Conservation (phyloP, 2,329 filamentous ascomycete species). For the Fusarium albosuccineum region DNA sequence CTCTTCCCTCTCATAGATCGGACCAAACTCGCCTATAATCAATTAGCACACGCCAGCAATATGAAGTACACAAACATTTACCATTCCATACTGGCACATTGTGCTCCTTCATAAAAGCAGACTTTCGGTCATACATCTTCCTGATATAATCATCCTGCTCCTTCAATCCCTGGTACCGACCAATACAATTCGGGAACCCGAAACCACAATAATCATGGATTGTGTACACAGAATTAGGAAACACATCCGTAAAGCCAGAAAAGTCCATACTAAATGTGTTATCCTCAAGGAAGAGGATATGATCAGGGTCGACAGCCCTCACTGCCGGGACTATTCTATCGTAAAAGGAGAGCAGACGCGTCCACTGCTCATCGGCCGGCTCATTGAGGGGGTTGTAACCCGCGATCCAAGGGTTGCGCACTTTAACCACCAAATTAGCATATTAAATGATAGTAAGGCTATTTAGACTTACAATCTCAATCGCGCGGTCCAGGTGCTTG, state of each 20-base stretch:
- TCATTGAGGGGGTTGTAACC: conserved; percentile 55
- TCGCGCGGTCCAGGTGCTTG: conserved; percentile 62
- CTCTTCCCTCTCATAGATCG: conserved; percentile 59
- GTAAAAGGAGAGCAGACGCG: conserved; percentile 55
- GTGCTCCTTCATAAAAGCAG: conserved; percentile 56
- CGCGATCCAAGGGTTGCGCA: conserved; percentile 58
- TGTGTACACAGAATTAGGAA: conserved; percentile 63
- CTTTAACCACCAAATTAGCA: background rate
- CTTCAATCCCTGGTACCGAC: conserved; percentile 55
- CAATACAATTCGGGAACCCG: conserved; percentile 59
- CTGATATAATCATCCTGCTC: conserved; percentile 51
- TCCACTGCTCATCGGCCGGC: conserved; percentile 48
- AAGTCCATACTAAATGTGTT: conserved; percentile 58
- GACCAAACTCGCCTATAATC: conserved; percentile 60
- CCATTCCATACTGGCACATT: conserved; percentile 59
- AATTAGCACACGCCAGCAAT: background rate
- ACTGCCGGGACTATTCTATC: conserved; percentile 55
- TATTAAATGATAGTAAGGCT: accelerated
- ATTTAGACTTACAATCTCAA: conserved; percentile 51
- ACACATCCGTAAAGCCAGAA: conserved; percentile 49
- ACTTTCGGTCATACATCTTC: conserved; percentile 55
- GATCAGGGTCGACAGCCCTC: conserved; percentile 56
- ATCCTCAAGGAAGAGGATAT: conserved; percentile 63
- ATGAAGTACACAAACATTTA: background rate
- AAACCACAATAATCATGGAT: conserved; percentile 67